Base-by-base conservation (phyloP, 345 rosid genomes). In the Arabidopsis suecica region DNA sequence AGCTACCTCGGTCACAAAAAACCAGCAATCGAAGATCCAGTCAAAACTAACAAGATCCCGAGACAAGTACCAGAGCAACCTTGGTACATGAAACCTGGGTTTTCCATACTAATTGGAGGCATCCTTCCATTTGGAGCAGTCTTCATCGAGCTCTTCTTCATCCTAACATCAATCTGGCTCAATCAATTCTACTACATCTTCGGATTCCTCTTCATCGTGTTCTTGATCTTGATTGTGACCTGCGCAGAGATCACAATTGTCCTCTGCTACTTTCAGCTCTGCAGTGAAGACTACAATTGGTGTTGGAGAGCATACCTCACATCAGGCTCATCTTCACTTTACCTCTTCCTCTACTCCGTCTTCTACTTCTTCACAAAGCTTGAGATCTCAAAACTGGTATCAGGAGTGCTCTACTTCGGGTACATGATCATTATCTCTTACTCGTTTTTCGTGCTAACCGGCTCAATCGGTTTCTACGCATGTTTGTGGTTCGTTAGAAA, bases 121-220 rank as follows among this genome's bases (percentile, higher is more conserved):
- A 88, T 93, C 77, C 94, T 93, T 71, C 97, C 98, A 36, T 93
- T 93, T 8, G 98, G 96, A 16, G 98, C 97, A 10, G 98, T 93
- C 55, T 91, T 93, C 71, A 93, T 93, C 6, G 98, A 93, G 88
- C 97, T 93, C 41, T 91, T 93, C 89, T 93, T 93, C 82, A 93
- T 91, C 78, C 72, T 91, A 78, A 89, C 98, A 9, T 93, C 98
- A 8, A 91, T 93, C 66, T 93, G 97, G 97, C 84, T 93, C 83
- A 93, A 93, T 84, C 98, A 93, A 68, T 93, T 91, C 93, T 93
- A 93, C 79, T 93, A 88, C 91, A 93, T 91, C 84, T 93, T 93
- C 8, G 96, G 98, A 45, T 93, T 93, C 93, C 97, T 93, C 67
- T 93, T 93, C 87, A 89, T 93, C 11, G 98, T 93, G 68, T 91